A percentile compares a stretch with the other conserved stretches of the same genome.
Conservation (phyloP, 139 green algal genomes). For the Haematococcus lacustris region DNA sequence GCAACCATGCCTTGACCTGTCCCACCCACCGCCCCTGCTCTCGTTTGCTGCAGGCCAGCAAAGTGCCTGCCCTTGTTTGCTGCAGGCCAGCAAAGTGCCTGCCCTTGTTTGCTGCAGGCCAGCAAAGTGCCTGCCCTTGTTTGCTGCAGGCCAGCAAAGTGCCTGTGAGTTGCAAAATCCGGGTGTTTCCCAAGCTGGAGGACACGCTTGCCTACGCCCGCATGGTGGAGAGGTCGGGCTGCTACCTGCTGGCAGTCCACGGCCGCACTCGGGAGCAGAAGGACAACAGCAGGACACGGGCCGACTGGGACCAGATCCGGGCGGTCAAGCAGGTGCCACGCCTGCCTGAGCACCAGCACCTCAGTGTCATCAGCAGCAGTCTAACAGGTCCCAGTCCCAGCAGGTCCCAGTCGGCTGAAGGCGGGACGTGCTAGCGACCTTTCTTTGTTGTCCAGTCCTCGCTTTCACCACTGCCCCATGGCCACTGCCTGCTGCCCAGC, state of each 20-base stretch:
- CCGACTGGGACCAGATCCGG: conserved; percentile 80
- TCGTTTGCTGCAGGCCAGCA: conserved; percentile 30
- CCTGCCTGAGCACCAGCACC: too few species aligned
- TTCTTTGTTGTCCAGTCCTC: too few species aligned
- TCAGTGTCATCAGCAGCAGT: too few species aligned
- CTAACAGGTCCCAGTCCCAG: too few species aligned
- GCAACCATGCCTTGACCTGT: not conserved
- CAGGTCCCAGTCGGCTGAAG: too few species aligned
- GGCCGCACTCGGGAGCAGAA: conserved; percentile 92
- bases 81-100: conserved; percentile 28
- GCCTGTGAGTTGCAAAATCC: conserved; percentile 83
- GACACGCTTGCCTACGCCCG: conserved; percentile 86
- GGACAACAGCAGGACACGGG: conserved; percentile 32
- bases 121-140: too few species aligned
- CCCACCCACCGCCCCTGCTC: too few species aligned
- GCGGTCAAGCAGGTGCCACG: conserved; percentile 51
- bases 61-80: too few species aligned
- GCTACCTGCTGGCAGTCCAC: conserved; percentile 86
- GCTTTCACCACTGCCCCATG: too few species aligned
- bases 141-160: conserved; percentile 30
- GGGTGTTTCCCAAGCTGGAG: conserved; percentile 76
- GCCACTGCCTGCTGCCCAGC: too few species aligned
- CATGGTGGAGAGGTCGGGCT: conserved; percentile 84
- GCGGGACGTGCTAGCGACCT: too few species aligned
- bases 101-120: too few species aligned